phyloP scores from a whole-genome alignment of 805 yeast genomes.

The Ascoidea rubescens region DNA sequence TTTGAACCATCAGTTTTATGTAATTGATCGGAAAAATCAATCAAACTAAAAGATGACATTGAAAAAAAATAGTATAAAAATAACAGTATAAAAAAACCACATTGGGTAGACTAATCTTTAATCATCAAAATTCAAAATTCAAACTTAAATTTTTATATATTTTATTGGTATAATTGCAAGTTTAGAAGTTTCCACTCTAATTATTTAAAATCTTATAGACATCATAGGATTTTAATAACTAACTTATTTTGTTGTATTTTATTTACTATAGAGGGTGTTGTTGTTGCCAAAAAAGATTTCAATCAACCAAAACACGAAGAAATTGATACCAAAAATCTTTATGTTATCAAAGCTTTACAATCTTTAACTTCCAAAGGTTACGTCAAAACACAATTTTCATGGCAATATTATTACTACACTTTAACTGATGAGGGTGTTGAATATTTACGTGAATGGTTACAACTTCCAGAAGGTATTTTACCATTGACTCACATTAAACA shows the following conservation, averaged over 20 bases:
- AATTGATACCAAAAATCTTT: conserved; percentile 95
- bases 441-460: conserved; percentile 94
- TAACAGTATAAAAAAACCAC: no score
- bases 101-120: no score
- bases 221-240: conserved; percentile 1
- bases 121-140: no score
- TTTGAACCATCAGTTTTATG: no score
- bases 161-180: no score
- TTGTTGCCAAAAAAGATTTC: conserved; percentile 98
- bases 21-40: no score
- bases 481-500: conserved; percentile 97
- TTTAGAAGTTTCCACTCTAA: no score
- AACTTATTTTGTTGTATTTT: conserved; percentile 14
- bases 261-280: conserved; percentile 77
- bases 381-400: conserved; percentile 99
- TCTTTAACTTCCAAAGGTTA: conserved; percentile 97
- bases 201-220: no score
- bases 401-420: conserved; percentile 99
- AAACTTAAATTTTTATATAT: no score
- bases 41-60: no score
- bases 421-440: conserved; percentile 99
- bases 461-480: conserved; percentile 96
- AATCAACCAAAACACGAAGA: conserved; percentile 97
- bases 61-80: background rate
- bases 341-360: conserved; percentile 97